Conservation (phyloP, 2,329 filamentous ascomycete genomes). For the Raffaelea arxii region DNA sequence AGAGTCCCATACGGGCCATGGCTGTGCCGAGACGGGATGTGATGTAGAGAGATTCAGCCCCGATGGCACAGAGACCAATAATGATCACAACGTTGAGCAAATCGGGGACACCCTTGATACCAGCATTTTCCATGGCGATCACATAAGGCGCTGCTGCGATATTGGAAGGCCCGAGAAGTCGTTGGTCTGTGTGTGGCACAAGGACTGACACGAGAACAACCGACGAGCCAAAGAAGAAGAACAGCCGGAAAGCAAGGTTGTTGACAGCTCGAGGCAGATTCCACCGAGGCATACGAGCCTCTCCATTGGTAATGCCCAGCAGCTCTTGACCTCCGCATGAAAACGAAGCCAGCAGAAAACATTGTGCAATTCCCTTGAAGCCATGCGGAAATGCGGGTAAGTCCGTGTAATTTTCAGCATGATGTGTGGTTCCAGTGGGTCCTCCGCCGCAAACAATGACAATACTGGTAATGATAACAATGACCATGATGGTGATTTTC, state of each 20-base stretch:
- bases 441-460: constrained; percentile 1
- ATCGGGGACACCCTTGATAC: constrained; percentile 2
- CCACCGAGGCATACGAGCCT: not conserved
- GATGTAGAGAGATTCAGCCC: not conserved
- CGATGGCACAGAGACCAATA: not conserved
- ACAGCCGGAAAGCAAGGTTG: not conserved
- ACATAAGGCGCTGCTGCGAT: not conserved
- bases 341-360: not conserved
- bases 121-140: not conserved
- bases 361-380: not conserved
- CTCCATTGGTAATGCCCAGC: constrained; percentile 1
- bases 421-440: not conserved
- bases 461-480: not conserved
- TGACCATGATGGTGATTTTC: constrained; percentile 1
- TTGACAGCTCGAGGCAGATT: constrained; percentile 1
- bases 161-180: not conserved
- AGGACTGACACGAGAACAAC: not conserved
- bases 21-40: not conserved
- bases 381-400: not conserved
- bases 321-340: not conserved
- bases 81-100: not conserved
- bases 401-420: not conserved
- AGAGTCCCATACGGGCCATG: not conserved
- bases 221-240: not conserved
- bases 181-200: not conserved